phyloP scores from a whole-genome alignment of 1,284 basidiomycete species.

The Leccinum pallidistipes region DNA sequence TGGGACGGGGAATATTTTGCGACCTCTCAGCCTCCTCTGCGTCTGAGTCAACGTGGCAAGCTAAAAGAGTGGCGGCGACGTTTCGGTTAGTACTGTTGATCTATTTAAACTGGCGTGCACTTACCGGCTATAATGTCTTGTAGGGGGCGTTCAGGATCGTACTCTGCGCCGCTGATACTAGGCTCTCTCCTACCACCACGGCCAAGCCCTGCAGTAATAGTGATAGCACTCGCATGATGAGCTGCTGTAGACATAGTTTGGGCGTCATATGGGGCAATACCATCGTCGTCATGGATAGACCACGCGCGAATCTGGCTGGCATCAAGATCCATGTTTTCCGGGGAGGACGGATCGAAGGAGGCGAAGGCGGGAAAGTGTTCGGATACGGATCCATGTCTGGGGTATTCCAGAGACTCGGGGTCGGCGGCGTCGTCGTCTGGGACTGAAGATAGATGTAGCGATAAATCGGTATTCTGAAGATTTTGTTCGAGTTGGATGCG shows the following conservation, averaged over 20 bases:
- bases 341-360: constrained; percentile 59
- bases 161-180: constrained; percentile 76
- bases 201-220: constrained; percentile 77
- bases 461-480: constrained; percentile 67
- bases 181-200: constrained; percentile 50
- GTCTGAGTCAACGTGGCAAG: constrained; percentile 16
- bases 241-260: constrained; percentile 78
- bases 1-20: constrained; percentile 46
- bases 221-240: constrained; percentile 85
- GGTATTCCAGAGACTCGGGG: constrained; percentile 59
- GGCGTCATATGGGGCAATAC: constrained; percentile 60
- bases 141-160: constrained; percentile 82
- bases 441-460: constrained; percentile 58
- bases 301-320: constrained; percentile 56
- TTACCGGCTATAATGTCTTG: constrained; percentile 69
- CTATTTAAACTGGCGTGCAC: constrained; percentile 40
- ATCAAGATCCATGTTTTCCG: constrained; percentile 55
- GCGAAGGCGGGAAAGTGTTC: constrained; percentile 53
- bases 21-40: constrained; percentile 28
- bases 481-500: constrained; percentile 75
- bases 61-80: constrained; percentile 5
- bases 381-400: constrained; percentile 60
- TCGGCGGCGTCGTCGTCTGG: constrained; percentile 42
- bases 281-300: constrained; percentile 70
- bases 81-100: background rate